These are phyloP conservation scores for Alloteropsis semialata DNA, from an alignment of 176 grass and related monocot genomes.

Conservation along the genomic window DNA sequence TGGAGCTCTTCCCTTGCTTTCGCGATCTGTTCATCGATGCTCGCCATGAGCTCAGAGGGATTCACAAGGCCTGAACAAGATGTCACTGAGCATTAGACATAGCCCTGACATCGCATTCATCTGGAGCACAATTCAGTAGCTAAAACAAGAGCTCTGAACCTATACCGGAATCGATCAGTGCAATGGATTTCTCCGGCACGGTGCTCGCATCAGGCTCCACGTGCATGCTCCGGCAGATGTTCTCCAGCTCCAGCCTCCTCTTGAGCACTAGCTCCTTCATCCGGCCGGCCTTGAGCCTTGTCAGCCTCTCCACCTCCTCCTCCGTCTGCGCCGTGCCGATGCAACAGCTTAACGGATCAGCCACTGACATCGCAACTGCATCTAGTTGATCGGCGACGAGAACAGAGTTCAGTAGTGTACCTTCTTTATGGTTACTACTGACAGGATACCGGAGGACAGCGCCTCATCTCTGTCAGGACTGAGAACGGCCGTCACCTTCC, in stretches of 20 bases:
- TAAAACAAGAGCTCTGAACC: neutral
- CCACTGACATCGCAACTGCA: neutral
- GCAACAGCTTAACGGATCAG: neutral
- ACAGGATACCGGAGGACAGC: conserved; percentile 38
- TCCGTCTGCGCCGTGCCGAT: conserved; percentile 21
- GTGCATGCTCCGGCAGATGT: conserved; percentile 58
- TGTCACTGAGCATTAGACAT: neutral
- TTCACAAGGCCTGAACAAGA: conserved; percentile 42
- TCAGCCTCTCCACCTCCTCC: conserved; percentile 56
- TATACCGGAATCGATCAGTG: conserved; percentile 58
- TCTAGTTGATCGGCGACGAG: neutral
- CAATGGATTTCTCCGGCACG: conserved; percentile 54
- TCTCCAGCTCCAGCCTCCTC: conserved; percentile 58
- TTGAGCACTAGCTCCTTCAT: conserved; percentile 73
- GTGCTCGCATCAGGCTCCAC: conserved; percentile 65
- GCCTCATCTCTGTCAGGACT: conserved; percentile 4
- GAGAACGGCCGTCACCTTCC: conserved; percentile 39
- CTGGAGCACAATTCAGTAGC: neutral
- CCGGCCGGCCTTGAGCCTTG: conserved; percentile 52
- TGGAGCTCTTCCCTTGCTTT: conserved; percentile 44
- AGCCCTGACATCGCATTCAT: neutral
- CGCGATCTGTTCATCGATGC: conserved; percentile 56
- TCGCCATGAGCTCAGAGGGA: conserved; percentile 54
- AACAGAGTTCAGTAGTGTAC: neutral
- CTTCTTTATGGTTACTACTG: conserved; percentile 44